Evolutionary conservation across 768 basidiomycete genomes (phyloP).

Genomic region (Lanmaoa pseudosensibilis): DNA sequence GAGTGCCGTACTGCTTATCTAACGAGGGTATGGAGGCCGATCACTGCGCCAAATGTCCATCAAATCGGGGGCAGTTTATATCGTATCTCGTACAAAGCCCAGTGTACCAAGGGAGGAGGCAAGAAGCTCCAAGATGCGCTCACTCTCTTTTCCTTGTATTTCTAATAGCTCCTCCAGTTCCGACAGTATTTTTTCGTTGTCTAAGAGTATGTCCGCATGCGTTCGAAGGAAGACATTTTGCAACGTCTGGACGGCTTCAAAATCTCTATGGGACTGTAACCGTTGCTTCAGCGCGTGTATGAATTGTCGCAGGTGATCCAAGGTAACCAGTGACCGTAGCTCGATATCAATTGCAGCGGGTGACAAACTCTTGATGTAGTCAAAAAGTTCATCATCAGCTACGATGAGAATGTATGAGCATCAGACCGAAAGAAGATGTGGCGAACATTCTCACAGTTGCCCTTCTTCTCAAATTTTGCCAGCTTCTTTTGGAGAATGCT

Average conservation of each 20-base stretch:
- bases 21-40: constrained; percentile 4
- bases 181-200: constrained; percentile 60
- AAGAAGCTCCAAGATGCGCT: constrained; percentile 72
- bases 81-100: constrained; percentile 69
- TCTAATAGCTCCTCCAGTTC: constrained; percentile 58
- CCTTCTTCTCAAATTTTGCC: constrained; percentile 49
- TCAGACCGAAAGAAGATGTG: constrained; percentile 1
- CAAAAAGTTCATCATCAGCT: constrained; percentile 81
- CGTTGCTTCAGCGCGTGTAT: constrained; percentile 71
- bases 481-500: constrained; percentile 75
- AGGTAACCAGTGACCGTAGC: constrained; percentile 70
- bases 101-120: constrained; percentile 74
- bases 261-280: constrained; percentile 79
- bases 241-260: constrained; percentile 92
- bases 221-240: constrained; percentile 80
- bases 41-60: neutral
- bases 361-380: constrained; percentile 78
- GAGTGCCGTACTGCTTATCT: constrained; percentile 22
- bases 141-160: constrained; percentile 76
- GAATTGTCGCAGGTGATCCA: constrained; percentile 66
- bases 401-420: constrained; percentile 1
- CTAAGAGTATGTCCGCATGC: constrained; percentile 79
- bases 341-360: constrained; percentile 92
- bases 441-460: constrained; percentile 61
- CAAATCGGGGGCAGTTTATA: constrained; percentile 34